A percentile compares a stretch with the other conserved stretches of the same genome.
phyloP scores from a whole-genome alignment of 2,329 filamentous ascomycete genomes.

The Ploettnerulaceae sp. region DNA sequence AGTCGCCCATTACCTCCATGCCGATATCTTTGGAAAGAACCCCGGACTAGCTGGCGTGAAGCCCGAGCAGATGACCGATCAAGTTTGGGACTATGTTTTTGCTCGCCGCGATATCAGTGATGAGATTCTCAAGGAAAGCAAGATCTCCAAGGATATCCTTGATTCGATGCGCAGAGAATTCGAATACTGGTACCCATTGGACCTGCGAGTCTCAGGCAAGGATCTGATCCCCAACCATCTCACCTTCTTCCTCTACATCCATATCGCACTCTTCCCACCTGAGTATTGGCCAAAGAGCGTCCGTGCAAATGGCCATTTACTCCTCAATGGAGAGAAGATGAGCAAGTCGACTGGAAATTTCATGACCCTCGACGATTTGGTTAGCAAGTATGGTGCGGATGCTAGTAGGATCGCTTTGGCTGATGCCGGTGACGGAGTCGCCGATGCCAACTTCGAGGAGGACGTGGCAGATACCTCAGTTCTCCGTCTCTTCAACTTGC shows the following conservation, averaged over 20 bases:
- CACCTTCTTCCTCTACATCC: slow-evolving; percentile 93
- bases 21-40: slow-evolving; percentile 77
- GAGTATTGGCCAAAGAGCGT: slow-evolving; percentile 86
- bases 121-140: slow-evolving; percentile 57
- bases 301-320: slow-evolving; percentile 85
- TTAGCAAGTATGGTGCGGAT: slow-evolving; percentile 91
- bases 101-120: slow-evolving; percentile 66
- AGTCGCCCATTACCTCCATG: slow-evolving; percentile 63
- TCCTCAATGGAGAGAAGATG: slow-evolving; percentile 98
- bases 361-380: slow-evolving; percentile 79
- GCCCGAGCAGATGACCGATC: slow-evolving; percentile 85
- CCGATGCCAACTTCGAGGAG: slow-evolving; percentile 97
- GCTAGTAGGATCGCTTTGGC: slow-evolving; percentile 87
- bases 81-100: slow-evolving; percentile 96
- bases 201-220: slow-evolving; percentile 84
- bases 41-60: slow-evolving; percentile 63
- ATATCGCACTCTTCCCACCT: slow-evolving; percentile 80
- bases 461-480: slow-evolving; percentile 89
- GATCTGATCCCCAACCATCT: slow-evolving; percentile 91
- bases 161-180: slow-evolving; percentile 85
- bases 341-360: slow-evolving; percentile 97
- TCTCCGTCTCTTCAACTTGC: slow-evolving; percentile 72
- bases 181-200: slow-evolving; percentile 94
- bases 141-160: slow-evolving; percentile 69
- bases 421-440: slow-evolving; percentile 89